Base-by-base conservation (phyloP, 768 basidiomycete genomes). In the Pleurotus platypus region DNA sequence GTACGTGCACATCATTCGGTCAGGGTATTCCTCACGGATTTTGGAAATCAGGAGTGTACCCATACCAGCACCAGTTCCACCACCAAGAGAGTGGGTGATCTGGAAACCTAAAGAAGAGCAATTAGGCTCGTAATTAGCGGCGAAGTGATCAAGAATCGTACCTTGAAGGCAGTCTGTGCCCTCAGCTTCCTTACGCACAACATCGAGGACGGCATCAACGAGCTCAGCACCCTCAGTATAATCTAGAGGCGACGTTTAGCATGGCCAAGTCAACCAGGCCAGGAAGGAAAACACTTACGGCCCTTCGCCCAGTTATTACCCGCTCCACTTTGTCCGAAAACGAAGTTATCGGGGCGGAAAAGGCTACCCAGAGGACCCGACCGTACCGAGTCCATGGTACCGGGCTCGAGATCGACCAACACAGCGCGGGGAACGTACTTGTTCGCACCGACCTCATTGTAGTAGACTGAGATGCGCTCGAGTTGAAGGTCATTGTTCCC, bases 241-340 rank as follows among this genome's bases (percentile, higher is more conserved):
- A 71, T 93, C 87, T 90, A 58, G 27, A 54, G 59, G 60, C 39
- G 11, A 27, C 35, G 5, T 15, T 37, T 11, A 43, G 11, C 40
- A 16, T 30, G 11, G 27, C 27, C 8, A 26, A 20, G 30, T 35
- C 26, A 46, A 45, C 1, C 5, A 40, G 40, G 56, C 39, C 54
- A 45, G 35, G 57, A 58, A 16, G 26, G 49, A 46, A 43, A 20
- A 24, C 39, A 90, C 92, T 84, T 69, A 94, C 90, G 90, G 81
- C 96, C 96, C 88, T 98, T 99, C 20, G 97, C 96, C 97, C 97
- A 98, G 80, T 98, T 98, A 86, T 99, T 98, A 69, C 96, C 95
- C 65, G 94, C 96, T 76, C 94, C 94, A 73, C 87, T 94, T 76
- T 98, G 96, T 56, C 94, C 96, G 63, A 95, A 97, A 67, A 98